Base-by-base conservation (phyloP, 495 filamentous ascomycete genomes). In the Aspergillus ostianus region DNA sequence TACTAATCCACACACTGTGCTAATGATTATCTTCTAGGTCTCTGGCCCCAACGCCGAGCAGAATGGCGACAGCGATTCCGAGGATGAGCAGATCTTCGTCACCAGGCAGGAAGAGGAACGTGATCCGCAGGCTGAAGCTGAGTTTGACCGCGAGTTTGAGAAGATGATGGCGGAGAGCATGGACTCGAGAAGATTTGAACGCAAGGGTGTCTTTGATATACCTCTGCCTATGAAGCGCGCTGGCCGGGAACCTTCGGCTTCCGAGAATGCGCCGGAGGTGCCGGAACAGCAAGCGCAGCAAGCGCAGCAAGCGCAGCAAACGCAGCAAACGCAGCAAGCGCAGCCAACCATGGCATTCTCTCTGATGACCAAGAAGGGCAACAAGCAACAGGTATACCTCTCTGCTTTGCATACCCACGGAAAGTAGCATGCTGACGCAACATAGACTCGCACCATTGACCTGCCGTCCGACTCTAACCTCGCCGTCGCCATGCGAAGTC, bases 81-180 rank as follows among this genome's bases (percentile, higher is more conserved):
- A 82, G 56, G 91, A 96, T 55, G 93, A 97, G 65, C 84, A 91
- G 9, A 95, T 97, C 56, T 80, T 97, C 41, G 93, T 99, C 46
- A 93, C 91, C 13, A 84, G 91, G 47, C 85, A 92, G 67, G 89
- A 96, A 67, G 90, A 97, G 71, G 87, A 95, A 67, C 83, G 93
- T 47, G 93, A 99, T 60, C 95, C 94, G 0, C 92, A 96, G 74
- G 90, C 86, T 47, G 94, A 98, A 62, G 94, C 93, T 6, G 95
- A 99, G 44, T 99, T 99, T 66, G 95, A 98, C 66, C 91, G 94
- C 65, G 94, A 98, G 76, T 92, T 95, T 72, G 93, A 95, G 18
- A 98, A 97, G 73, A 90, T 99, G 87, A 97, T 98, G 95, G 82
- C 92, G 61, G 94, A 99, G 67, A 96, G 93, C 77, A 75, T 95